Evolutionary conservation across 1,284 basidiomycete genomes (phyloP).

Genomic region (Leccinum ponderosum): DNA sequence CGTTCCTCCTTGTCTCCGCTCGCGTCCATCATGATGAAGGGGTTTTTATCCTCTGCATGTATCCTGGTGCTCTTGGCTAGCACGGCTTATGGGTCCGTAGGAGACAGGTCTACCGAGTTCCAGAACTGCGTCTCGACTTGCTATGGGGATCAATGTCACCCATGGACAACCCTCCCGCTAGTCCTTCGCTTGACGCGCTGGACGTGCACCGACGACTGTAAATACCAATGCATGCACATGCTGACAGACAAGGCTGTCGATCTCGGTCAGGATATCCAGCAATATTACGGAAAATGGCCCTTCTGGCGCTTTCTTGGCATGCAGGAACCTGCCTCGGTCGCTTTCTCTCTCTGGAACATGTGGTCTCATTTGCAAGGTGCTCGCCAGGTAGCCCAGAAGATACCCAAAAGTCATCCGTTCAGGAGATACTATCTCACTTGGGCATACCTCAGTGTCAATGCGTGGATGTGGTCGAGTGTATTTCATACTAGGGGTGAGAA

Average conservation of each 20-base stretch:
- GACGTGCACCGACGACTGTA: conserved; percentile 88
- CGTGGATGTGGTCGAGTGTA: conserved; percentile 91
- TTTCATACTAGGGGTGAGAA: conserved; percentile 88
- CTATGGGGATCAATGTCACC: conserved; percentile 32
- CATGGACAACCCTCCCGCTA: conserved; percentile 40
- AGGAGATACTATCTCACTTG: conserved; percentile 69
- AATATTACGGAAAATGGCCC: conserved; percentile 98
- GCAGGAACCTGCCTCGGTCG: conserved; percentile 93
- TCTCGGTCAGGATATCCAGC: conserved; percentile 52
- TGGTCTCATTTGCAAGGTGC: conserved; percentile 67
- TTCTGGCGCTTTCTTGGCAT: conserved; percentile 85
- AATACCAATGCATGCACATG: conserved; percentile 85
- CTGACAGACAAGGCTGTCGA: conserved; percentile 67
- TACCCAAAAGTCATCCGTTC: conserved; percentile 69
- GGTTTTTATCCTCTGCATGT: conserved; percentile 9
- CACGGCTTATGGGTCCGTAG: conserved; percentile 44
- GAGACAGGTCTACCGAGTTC: conserved; percentile 59
- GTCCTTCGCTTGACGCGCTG: conserved; percentile 58
- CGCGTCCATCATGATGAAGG: conserved; percentile 12
- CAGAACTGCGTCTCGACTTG: conserved; percentile 53
- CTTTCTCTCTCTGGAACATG: conserved; percentile 87
- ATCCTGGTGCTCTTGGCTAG: conserved; percentile 13
- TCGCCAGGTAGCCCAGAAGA: conserved; percentile 45
- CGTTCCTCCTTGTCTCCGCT: neutral
- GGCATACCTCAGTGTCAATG: conserved; percentile 78